Conservation (phyloP, 768 basidiomycete genomes). For the Suillus bovinus region DNA sequence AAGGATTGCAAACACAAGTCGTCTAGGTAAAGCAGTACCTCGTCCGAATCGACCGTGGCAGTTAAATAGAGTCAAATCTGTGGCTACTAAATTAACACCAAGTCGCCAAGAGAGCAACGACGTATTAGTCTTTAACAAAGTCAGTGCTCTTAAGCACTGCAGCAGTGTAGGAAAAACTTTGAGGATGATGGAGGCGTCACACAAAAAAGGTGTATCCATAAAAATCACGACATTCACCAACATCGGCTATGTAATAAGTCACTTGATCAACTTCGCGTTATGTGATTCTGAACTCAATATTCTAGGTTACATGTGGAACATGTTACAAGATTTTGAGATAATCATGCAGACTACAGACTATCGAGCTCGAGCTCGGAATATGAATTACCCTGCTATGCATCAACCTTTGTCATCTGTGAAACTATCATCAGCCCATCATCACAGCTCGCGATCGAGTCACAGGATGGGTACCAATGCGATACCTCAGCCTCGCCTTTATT, state of each 20-base stretch:
- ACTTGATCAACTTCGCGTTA: constrained; percentile 5
- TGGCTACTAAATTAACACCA: constrained; percentile 10
- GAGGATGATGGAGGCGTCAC: constrained; percentile 3
- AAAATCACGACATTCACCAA: constrained; percentile 11
- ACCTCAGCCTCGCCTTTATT: constrained; percentile 89
- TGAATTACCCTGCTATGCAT: too few relatives aligned
- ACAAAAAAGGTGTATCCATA: constrained; percentile 10
- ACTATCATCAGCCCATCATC: not conserved
- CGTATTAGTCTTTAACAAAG: not conserved
- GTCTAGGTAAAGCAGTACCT: constrained; percentile 9
- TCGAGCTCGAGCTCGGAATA: too few relatives aligned
- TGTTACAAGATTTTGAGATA: not conserved
- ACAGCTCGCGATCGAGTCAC: not conserved
- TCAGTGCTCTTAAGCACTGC: constrained; percentile 1
- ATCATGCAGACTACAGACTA: too few relatives aligned
- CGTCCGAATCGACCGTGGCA: constrained; percentile 12
- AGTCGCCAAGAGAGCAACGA: constrained; percentile 5
- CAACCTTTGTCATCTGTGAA: constrained; percentile 1
- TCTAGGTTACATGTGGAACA: not conserved
- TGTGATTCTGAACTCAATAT: not conserved
- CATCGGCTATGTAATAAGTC: constrained; percentile 9
- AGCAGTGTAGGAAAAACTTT: constrained; percentile 7
- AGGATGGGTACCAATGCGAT: constrained; percentile 12
- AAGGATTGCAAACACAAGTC: constrained; percentile 3
- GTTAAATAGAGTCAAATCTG: constrained; percentile 3